A percentile compares a stretch with the other conserved stretches of the same genome.
These are phyloP conservation scores for Nematocida ausubeli DNA, from an alignment of 371 early-diverging fungal genomes.

Conservation along the genomic window DNA sequence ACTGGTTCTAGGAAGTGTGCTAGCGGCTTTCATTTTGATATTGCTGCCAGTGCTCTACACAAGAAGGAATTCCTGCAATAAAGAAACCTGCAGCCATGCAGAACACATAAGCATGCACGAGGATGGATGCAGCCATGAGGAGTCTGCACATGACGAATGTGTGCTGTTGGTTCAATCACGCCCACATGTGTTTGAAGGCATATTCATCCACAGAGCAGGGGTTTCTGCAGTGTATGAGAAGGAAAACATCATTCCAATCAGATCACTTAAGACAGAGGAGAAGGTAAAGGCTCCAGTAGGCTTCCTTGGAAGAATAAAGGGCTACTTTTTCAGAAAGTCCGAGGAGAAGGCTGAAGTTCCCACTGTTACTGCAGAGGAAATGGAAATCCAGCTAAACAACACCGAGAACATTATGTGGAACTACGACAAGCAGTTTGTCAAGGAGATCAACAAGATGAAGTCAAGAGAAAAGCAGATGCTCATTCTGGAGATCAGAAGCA, in stretches of 20 bases:
- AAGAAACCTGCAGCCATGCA: background rate
- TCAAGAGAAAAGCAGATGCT: background rate
- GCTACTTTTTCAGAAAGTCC: background rate
- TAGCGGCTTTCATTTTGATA: background rate
- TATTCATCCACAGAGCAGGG: background rate
- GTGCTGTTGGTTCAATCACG: too few relatives aligned
- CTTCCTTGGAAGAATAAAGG: background rate
- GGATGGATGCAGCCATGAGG: background rate
- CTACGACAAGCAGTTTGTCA: background rate
- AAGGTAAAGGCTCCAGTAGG: background rate
- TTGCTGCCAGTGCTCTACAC: background rate
- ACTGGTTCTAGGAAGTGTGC: background rate
- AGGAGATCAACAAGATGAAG: constrained; percentile 9
- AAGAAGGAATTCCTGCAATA: background rate
- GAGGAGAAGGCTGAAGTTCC: background rate
- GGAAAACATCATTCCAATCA: constrained; percentile 34
- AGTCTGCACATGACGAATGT: background rate
- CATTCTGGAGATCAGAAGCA: constrained; percentile 17
- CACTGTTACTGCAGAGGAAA: background rate
- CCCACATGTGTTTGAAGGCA: background rate
- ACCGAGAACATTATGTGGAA: constrained; percentile 4
- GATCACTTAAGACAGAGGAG: constrained; percentile 1
- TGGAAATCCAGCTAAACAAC: background rate
- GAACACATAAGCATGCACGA: background rate
- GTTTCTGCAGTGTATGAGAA: constrained; percentile 14